Percentiles rank a stretch among this genome's conserved stretches.
Evolutionary conservation across 495 filamentous ascomycete genomes (phyloP).

Genomic region (Talaromyces liani): DNA sequence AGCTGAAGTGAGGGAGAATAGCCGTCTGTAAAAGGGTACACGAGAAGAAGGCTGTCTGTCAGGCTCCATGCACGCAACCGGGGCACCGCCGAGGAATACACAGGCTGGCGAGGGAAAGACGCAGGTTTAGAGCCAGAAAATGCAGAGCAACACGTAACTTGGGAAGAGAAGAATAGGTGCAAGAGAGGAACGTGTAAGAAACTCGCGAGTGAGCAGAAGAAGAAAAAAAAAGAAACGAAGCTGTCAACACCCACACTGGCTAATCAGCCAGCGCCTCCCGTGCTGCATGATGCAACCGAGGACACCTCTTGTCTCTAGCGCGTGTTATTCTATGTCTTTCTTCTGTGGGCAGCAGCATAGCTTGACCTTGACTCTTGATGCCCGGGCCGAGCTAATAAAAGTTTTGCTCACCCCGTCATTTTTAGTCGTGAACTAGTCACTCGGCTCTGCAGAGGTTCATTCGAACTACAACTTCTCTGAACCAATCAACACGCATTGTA

Average conservation of each 20-base stretch:
- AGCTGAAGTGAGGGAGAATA: background rate
- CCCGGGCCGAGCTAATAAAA: background rate
- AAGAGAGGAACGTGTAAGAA: background rate
- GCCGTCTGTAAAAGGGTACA: background rate
- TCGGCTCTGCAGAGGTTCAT: background rate
- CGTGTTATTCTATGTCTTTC: background rate
- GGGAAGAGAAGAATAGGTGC: background rate
- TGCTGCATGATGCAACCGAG: background rate
- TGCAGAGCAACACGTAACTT: background rate
- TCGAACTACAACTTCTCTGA: background rate
- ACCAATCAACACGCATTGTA: background rate
- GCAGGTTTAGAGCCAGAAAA: background rate
- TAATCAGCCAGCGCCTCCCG: background rate
- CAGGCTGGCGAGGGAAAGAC: background rate
- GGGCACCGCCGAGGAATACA: background rate
- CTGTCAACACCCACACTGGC: background rate
- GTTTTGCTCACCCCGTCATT: background rate
- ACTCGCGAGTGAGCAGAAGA: background rate
- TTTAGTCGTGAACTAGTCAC: background rate
- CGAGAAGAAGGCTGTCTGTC: conserved; percentile 1
- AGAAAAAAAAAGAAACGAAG: background rate
- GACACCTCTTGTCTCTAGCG: background rate
- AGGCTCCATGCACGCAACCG: conserved; percentile 3
- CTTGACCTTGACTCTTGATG: background rate
- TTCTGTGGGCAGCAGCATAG: background rate